A percentile compares a stretch with the other conserved stretches of the same genome.
Evolutionary conservation across 225 moss, liverwort and hornwort genomes (phyloP).

Genomic region (Anthoceros angustus): DNA sequence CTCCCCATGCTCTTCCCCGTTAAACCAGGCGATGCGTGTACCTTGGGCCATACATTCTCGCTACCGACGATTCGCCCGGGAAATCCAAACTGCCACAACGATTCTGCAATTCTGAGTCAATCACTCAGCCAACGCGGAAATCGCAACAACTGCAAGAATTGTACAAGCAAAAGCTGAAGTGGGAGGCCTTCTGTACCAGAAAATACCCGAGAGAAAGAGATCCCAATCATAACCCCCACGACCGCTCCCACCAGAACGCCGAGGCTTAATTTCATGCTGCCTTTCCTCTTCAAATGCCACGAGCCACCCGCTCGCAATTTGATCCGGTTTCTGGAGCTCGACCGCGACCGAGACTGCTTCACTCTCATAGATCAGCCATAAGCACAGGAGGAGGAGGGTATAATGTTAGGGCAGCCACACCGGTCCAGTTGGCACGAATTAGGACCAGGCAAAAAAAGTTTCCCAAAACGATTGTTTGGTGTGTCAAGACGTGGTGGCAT

Average conservation of each 20-base stretch:
- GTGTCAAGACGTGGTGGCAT: too few relatives aligned
- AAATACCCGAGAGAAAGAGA: conserved; percentile 5
- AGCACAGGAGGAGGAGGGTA: too few relatives aligned
- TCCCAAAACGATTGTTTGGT: too few relatives aligned
- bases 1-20: too few relatives aligned
- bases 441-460: too few relatives aligned
- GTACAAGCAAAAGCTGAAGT: background rate
- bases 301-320: too few relatives aligned
- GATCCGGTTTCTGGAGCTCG: too few relatives aligned
- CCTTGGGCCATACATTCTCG: background rate
- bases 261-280: background rate
- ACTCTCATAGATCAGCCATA: too few relatives aligned
- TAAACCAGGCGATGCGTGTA: background rate
- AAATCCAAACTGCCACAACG: background rate
- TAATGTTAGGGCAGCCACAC: too few relatives aligned
- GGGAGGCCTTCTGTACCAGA: background rate
- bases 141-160: background rate
- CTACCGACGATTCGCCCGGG: background rate
- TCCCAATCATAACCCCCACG: conserved; percentile 2
- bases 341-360: too few relatives aligned
- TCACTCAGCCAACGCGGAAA: background rate
- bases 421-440: too few relatives aligned
- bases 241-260: background rate
- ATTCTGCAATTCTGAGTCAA: background rate
- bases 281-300: background rate